Evolutionary conservation across 306 rosid species (phyloP), one percentile per base, ranked within the genome.

Genomic region (Biancaea sappan): DNA sequence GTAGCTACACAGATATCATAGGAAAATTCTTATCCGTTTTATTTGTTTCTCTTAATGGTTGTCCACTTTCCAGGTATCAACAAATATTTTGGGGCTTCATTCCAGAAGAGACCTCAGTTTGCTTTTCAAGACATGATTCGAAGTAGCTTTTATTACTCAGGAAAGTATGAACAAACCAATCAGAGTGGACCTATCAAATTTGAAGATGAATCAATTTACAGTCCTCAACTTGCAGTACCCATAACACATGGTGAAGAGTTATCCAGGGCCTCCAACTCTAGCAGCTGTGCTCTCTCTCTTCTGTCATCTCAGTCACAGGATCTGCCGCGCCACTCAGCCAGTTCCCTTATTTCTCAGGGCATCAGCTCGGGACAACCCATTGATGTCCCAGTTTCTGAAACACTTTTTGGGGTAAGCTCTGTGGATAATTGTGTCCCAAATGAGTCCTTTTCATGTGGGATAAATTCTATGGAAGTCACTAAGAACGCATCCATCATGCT

Each of bases 231-330:
- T 16, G 76, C 78, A 68, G 64, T 71, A 48, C 70, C 88, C 8
- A 9, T 56, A 50, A 73, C 80, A 63, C 81, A 41, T 47, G 74
- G 77, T 68, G 91, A 85, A 65, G 87, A 84, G 66, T 52, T 63
- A 71, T 76, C 86, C n/a, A 80, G 69, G 69, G 69, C 69, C 50
- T 63, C 69, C 47, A 63, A 63, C 69, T 38, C 69, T 50, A 37
- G 78, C 26, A 37, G 80, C 48, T 58, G 87, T 87, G 97, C 90
- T 91, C 93, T 87, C 95, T 91, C 97, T 91, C 97, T 91, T 91
- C 95, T 91, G 95, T 89, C 97, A 91, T 72, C 82, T 71, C 92
- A 81, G 74, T 79, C 93, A 37, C 87, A 79, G 60, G 83, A 71
- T 82, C 84, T 80, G 1, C 78, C 81, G 6, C 56, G 25, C 63